Percentiles rank a stretch among this genome's conserved stretches.
Conservation (phyloP, 345 rosid genomes). For the Lepidium didymum region DNA sequence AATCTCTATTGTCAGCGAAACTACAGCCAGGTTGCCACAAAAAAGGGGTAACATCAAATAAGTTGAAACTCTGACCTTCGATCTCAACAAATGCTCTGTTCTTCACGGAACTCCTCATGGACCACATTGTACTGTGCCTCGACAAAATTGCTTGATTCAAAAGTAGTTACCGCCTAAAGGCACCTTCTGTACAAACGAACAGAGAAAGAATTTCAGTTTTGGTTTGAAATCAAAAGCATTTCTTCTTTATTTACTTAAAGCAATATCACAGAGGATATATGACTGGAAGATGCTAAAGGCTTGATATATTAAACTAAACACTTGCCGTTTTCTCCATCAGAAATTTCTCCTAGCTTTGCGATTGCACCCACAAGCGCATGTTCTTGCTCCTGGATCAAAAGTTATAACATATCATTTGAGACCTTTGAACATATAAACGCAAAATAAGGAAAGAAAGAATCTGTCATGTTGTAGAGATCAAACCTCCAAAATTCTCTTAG, state of each 20-base stretch:
- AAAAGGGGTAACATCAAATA: conserved; percentile 3
- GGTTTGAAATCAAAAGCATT: background rate
- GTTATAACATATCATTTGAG: background rate
- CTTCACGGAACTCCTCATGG: conserved; percentile 4
- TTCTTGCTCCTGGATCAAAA: conserved; percentile 64
- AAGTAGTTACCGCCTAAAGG: conserved; percentile 12
- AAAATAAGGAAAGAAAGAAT: background rate
- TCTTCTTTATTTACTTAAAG: background rate
- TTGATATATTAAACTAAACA: background rate
- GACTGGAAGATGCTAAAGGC: background rate
- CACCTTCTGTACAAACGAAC: conserved; percentile 19
- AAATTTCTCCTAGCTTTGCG: conserved; percentile 59
- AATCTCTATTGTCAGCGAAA: conserved; percentile 13
- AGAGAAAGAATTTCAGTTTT: background rate
- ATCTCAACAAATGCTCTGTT: conserved; percentile 7
- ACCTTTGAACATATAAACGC: background rate
- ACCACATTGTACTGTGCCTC: background rate
- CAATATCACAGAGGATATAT: background rate
- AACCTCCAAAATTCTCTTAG: conserved; percentile 74
- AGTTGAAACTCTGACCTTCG: conserved; percentile 19
- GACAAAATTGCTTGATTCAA: conserved; percentile 1
- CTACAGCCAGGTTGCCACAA: conserved; percentile 19
- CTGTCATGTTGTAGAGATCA: conserved; percentile 14
- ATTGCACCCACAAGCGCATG: conserved; percentile 68
- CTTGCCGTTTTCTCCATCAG: conserved; percentile 69